Base-by-base conservation (phyloP, 176 grass and related monocot species). In the Themeda triandra region DNA sequence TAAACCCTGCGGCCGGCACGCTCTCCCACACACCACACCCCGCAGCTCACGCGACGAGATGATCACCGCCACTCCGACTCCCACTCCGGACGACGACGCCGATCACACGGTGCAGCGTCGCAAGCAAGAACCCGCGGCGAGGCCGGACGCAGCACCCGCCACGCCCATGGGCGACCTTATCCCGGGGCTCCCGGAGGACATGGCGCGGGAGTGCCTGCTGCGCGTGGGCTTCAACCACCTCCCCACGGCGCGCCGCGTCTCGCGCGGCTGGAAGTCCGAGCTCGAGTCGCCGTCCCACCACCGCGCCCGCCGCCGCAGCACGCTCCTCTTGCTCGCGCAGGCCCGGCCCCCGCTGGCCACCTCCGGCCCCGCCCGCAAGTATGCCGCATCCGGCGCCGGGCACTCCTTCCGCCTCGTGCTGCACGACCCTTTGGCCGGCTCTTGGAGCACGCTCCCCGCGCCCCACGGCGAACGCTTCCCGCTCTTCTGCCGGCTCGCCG, bases 401-500 rank as follows among this genome's bases (percentile, higher is more conserved):
- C 0, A 73, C 32, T 84, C 76, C 18, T 91, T 93, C 86, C 83
- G 90, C 48, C 49, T 98, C 27, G 78, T 82, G 19, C 86, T 92
- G 12, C 93, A 91, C 67, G 88, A 95, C 51, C 88, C 82, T 17
- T 25, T 3, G 67, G 53, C 31, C 33, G 90, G 84, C 54, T n/a
- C 28, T 10, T 98, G 92, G 90, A 32, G 70, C 66, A 8, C 58
- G 71, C 76, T 92, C 1, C 92, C 92, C 23, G 36, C 36, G 32
- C 32, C 32, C 2, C 3, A 2, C 32, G 4, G 32, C 4, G 32
- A 2, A 8, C 58, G 82, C 39, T 83, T 95, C 9, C 90, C 92
- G 53, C 90, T 98, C 5, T 95, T 98, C 86, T 93, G 95, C 89
- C 95, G 84, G 87, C 58, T 97, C 32, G 86, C 90, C 2, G 36